Evolutionary conservation across 768 basidiomycete genomes (phyloP), one percentile per base, ranked within the genome.

Genomic region (Tephrocybe sp.): DNA sequence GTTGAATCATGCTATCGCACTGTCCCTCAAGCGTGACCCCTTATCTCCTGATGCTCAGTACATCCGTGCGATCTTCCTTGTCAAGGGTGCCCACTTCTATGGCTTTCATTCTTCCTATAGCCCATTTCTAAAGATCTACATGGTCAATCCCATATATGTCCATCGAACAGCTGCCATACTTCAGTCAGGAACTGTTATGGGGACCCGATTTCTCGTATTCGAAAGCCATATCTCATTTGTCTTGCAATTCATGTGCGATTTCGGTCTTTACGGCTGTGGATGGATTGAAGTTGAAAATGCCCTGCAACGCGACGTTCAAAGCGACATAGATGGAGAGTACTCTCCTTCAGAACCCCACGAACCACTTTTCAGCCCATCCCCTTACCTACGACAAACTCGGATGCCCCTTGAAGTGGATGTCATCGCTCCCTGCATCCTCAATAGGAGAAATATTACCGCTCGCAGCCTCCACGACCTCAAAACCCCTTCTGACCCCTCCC

Each of bases 21-120:
- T 92, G 39, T 91, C 91, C 3, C 66, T 92, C 57, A 86, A 85
- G 60, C 84, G 84, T 22, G 82, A 88, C 48, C 87, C 86, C 0
- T 61, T 75, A 8, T 80, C 80, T 1, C 66, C 69, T 4, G 77
- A 71, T 38, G 77, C 81, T 15, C 79, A 78, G 57, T 86, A 76
- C 61, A 73, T 91, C 50, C 87, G 90, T 12, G 84, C 84, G 19
- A 77, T 97, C 33, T 63, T 91, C 40, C 75, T 94, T 43, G 90
- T 94, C 54, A 98, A 98, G 69, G 97, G 93, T n/a, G 72, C 93
- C 15, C 86, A 88, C 61, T 97, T 98, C 68, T 98, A 98, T 67
- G 94, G 97, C 8, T 98, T 94, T 64, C 88, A 92, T 64, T 73
- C 86, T 10, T 80, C 83, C 22, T 88, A 92, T 59, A 75, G 78